Base-by-base conservation (phyloP, 768 basidiomycete genomes). In the Tylopilus cervinicoccineus region DNA sequence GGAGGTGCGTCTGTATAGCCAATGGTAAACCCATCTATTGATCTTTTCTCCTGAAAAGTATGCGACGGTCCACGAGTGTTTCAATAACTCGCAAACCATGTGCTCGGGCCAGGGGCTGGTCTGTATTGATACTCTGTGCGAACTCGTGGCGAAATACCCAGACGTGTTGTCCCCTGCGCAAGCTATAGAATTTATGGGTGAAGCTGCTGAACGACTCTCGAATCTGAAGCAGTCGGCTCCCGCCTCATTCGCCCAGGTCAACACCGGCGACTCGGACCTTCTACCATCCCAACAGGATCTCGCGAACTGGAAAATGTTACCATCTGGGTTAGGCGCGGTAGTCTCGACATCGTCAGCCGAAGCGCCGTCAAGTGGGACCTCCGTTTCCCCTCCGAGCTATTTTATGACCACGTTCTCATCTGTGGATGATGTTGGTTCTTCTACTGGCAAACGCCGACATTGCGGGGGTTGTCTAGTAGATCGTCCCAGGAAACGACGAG, bases 171-270 rank as follows among this genome's bases (percentile, higher is more conserved):
- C 47, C 13, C 0, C 11, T 5, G 14, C 27, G 20, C 7, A 19
- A n/a, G 1, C 23, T 12, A 0, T 4, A 2, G 4, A 6, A 1
- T 0, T 29, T 8, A 0, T 31, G 3, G 4, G 26, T 6, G 3
- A 9, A 1, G 12, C 16, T 1, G 17, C 17, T 5, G 4, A 8
- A 4, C 12, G 1, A 14, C 8, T 4, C 13, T 23, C n/a, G 28
- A 11, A 31, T 29, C n/a, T 2, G 14, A n/a, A 22, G 3, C 12
- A 14, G 22, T 45, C 27, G 8, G 12, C 34, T 23, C 24, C 13
- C 7, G n/a, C 3, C 19, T 20, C 3, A 13, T 3, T 8, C 1
- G 12, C 23, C 8, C 48, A 37, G 20, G 36, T 20, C 9, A 2
- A 20, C 17, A 16, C 17, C 17, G 2, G 4, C 26, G n/a, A n/a